These are phyloP conservation scores for Xylaria sp. DNA, from an alignment of 2,329 filamentous ascomycete genomes.

Conservation along the genomic window DNA sequence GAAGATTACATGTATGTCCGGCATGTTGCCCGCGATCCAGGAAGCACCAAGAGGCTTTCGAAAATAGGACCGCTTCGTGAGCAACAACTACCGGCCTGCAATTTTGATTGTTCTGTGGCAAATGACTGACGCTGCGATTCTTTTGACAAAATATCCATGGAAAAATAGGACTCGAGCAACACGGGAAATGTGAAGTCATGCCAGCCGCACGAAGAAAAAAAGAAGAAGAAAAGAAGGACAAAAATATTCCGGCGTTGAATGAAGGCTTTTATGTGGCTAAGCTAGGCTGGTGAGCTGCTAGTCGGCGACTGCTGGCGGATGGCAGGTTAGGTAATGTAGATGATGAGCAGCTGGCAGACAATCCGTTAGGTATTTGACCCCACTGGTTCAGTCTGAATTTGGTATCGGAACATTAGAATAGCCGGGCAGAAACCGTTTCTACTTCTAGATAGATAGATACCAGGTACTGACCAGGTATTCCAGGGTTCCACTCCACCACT, in stretches of 20 bases:
- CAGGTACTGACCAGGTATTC: not conserved
- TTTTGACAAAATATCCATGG: conserved; percentile 63
- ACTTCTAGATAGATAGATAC: not conserved
- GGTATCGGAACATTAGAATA: conserved; percentile 30
- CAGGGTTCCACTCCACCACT: conserved; percentile 13
- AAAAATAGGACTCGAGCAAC: conserved; percentile 75
- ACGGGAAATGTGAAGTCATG: conserved; percentile 78
- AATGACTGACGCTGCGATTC: conserved; percentile 74
- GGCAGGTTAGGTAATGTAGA: not conserved
- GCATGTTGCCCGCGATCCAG: conserved; percentile 58
- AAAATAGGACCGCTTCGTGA: conserved; percentile 43
- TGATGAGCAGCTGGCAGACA: too few species aligned
- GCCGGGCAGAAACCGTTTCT: conserved; percentile 13
- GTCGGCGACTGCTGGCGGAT: not conserved
- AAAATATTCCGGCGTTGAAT: conserved; percentile 3
- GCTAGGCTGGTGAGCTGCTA: not conserved
- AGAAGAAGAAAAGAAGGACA: conserved; percentile 39
- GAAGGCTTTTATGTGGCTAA: conserved; percentile 31
- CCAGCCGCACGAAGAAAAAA: conserved; percentile 82
- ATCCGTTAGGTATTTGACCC: not conserved
- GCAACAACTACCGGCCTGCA: conserved; percentile 49
- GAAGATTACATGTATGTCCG: conserved; percentile 59
- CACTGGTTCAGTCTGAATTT: conserved; percentile 6
- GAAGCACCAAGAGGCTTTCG: conserved; percentile 45
- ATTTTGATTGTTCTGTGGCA: conserved; percentile 83